phyloP scores from a whole-genome alignment of 2,329 filamentous ascomycete species.

The Hymenoscyphus fructigenus region DNA sequence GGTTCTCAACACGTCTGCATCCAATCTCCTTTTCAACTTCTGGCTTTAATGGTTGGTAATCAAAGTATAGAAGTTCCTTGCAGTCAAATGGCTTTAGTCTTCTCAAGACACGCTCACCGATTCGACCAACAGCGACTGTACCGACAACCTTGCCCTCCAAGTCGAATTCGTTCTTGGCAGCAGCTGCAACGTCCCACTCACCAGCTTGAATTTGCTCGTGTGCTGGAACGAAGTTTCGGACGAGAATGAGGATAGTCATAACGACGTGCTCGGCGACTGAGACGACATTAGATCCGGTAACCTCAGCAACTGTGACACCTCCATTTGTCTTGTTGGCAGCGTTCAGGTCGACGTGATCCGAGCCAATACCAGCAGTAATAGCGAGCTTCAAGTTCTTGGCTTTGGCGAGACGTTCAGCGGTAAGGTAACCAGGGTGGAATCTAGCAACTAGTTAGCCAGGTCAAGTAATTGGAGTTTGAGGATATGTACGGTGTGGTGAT shows the following conservation, averaged over 20 bases:
- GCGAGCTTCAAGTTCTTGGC: constrained; percentile 99
- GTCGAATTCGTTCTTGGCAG: constrained; percentile 98
- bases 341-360: constrained; percentile 95
- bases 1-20: constrained; percentile 79
- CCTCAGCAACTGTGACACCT: constrained; percentile 94
- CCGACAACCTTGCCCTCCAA: constrained; percentile 97
- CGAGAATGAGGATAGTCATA: constrained; percentile 95
- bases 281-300: constrained; percentile 97
- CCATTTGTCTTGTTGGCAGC: constrained; percentile 95
- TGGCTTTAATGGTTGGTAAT: constrained; percentile 89
- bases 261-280: constrained; percentile 98
- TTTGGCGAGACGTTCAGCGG: constrained; percentile 90
- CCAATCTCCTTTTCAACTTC: constrained; percentile 96
- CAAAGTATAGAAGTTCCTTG: constrained; percentile 99
- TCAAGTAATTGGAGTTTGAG: neutral
- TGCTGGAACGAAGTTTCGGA: constrained; percentile 97
- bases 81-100: constrained; percentile 97
- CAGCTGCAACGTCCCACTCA: constrained; percentile 93
- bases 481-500: constrained; percentile 86
- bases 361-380: constrained; percentile 95
- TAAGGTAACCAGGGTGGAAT: constrained; percentile 98
- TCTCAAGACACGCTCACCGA: constrained; percentile 95
- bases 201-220: constrained; percentile 89
- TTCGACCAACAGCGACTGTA: constrained; percentile 95
- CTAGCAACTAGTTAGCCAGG: constrained; percentile 43